These are phyloP conservation scores for Fistulinella prunicolor DNA, from an alignment of 768 basidiomycete species.

Conservation along the genomic window DNA sequence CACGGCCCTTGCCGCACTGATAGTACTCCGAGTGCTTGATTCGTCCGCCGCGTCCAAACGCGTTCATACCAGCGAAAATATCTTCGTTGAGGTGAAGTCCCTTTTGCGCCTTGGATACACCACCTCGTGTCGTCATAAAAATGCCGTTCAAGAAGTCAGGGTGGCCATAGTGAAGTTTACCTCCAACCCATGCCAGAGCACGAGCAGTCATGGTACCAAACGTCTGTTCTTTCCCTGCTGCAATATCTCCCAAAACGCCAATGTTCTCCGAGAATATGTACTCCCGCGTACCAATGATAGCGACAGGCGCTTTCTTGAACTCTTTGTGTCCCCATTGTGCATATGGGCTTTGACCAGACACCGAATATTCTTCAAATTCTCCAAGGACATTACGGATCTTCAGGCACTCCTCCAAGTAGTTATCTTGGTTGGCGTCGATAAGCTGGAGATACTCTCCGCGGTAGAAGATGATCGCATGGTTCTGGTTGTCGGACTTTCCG, in stretches of 20 bases:
- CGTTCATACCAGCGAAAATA: slow-evolving; percentile 99
- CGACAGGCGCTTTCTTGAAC: slow-evolving; percentile 86
- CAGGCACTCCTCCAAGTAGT: slow-evolving; percentile 97
- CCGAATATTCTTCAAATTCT: slow-evolving; percentile 93
- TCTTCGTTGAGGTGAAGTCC: slow-evolving; percentile 98
- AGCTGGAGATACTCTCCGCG: slow-evolving; percentile 98
- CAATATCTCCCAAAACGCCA: slow-evolving; percentile 97
- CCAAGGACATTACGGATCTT: slow-evolving; percentile 98
- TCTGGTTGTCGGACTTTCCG: slow-evolving; percentile 99
- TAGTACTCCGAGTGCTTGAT: slow-evolving; percentile 99
- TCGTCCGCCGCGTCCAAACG: slow-evolving; percentile 94
- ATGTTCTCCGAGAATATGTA: slow-evolving; percentile 99
- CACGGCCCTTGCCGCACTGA: slow-evolving; percentile 98
- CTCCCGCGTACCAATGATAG: slow-evolving; percentile 97
- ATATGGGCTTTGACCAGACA: slow-evolving; percentile 93
- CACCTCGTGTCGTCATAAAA: slow-evolving; percentile 98
- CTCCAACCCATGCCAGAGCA: slow-evolving; percentile 94
- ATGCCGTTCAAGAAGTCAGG: slow-evolving; percentile 98
- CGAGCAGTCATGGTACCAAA: slow-evolving; percentile 98
- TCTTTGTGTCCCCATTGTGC: slow-evolving; percentile 95
- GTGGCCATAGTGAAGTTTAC: slow-evolving; percentile 98
- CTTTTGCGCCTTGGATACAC: slow-evolving; percentile 99
- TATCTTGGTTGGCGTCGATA: slow-evolving; percentile 99
- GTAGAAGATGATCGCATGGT: slow-evolving; percentile 98
- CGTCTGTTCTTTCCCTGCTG: slow-evolving; percentile 99